Base-by-base conservation (phyloP, 1,284 basidiomycete species). In the Pseudozyma flocculosa region DNA sequence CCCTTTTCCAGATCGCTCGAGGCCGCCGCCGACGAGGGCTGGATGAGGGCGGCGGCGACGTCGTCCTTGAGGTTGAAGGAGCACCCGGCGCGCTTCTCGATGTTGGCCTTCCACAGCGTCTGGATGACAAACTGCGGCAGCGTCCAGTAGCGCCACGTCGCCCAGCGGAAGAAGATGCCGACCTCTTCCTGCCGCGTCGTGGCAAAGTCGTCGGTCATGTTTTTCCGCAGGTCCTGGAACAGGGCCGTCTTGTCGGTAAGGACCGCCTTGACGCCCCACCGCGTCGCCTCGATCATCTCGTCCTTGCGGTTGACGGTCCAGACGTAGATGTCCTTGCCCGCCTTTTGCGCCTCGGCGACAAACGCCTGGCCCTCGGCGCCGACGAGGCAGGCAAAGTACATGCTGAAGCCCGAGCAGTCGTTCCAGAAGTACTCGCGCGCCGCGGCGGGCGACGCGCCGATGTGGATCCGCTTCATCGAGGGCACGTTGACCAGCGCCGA, bases 301-400 rank as follows among this genome's bases (percentile, higher is more conserved):
- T 86, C 85, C 11, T 86, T 85, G 43, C 88, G 84, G 78, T 97
- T 98, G 26, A 97, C 93, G 0, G 94, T 98, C 95, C 95, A 98
- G 13, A 93, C 90, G 84, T 92, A 71, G 42, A 96, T 72, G 70
- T 85, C 85, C 84, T 99, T 99, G 21, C 88, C 88, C 0, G 85
- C 86, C 17, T 76, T 80, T 75, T 86, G 86, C 78, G 90, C 92
- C 60, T 93, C 88, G 43, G 82, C 80, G 48, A 87, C 82, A 80
- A 97, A 97, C 64, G 84, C 85, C 65, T 72, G 76, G 22, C 81
- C 83, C 59, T 92, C 91, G 15, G 81, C 78, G 2, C 85, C 86
- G n/a, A 87, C 85, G 39, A 97, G 80, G 14, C 85, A 80, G 1
- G 81, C 83, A 80, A 94, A 98, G 51, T 84, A 82, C 78, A 99